Percentiles rank a stretch among this genome's conserved stretches.
Conservation (phyloP, 2,329 filamentous ascomycete genomes). For the Zelopaecilomyces penicillatus region DNA sequence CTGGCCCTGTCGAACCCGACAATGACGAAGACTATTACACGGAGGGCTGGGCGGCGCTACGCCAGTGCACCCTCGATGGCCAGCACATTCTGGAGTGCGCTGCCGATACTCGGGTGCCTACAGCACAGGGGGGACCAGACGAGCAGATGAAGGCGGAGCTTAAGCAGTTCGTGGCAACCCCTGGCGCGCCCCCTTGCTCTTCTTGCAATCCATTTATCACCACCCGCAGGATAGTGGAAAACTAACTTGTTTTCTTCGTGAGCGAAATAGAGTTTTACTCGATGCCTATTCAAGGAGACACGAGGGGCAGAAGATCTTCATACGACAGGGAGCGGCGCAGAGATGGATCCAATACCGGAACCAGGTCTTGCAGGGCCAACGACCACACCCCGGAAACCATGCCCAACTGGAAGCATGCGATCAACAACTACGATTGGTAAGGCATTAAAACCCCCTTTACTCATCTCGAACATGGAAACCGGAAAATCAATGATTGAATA, state of each 20-base stretch:
- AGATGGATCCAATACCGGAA: conserved; percentile 50
- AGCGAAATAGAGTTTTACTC: conserved; percentile 40
- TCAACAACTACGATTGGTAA: conserved; percentile 47
- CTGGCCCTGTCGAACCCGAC: conserved; percentile 44
- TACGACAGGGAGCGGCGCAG: conserved; percentile 52
- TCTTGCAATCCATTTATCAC: not conserved
- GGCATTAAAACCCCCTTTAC: conserved; percentile 16
- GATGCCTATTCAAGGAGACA: conserved; percentile 55
- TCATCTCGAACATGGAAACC: not conserved
- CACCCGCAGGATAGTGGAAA: not conserved
- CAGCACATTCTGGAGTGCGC: conserved; percentile 58
- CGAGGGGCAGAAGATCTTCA: conserved; percentile 56
- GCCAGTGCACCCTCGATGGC: conserved; percentile 54
- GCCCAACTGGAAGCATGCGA: conserved; percentile 46
- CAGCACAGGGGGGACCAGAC: conserved; percentile 42
- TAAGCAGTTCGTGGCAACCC: conserved; percentile 42
- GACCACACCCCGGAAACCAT: conserved; percentile 38
- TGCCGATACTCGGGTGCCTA: conserved; percentile 52
- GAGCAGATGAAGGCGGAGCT: conserved; percentile 56
- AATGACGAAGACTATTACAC: conserved; percentile 53
- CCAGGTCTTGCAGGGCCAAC: conserved; percentile 42
- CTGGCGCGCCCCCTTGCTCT: not conserved
- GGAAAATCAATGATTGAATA: not conserved
- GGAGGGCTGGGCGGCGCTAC: conserved; percentile 53
- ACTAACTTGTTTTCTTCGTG: conserved; percentile 1